Evolutionary conservation across 2,329 filamentous ascomycete genomes (phyloP).

Genomic region (Colletotrichum lindemuthianum): DNA sequence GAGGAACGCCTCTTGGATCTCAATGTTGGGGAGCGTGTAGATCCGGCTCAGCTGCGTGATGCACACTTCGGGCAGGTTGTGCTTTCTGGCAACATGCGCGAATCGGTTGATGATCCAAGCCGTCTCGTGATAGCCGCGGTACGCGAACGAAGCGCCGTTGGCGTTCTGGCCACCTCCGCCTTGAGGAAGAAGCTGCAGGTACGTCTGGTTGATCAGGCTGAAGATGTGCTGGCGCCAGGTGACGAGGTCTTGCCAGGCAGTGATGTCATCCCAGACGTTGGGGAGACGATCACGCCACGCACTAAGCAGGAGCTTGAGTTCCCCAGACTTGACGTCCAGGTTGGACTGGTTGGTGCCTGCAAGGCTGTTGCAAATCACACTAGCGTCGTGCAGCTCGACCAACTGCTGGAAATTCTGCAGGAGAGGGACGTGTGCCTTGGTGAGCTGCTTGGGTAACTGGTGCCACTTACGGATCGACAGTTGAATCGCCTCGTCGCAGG

Average conservation of each 20-base stretch:
- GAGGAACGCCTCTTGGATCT: constrained; percentile 98
- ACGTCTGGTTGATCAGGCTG: constrained; percentile 93
- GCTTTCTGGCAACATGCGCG: constrained; percentile 96
- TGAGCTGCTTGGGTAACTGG: constrained; percentile 92
- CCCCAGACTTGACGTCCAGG: constrained; percentile 92
- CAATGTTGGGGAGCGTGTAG: constrained; percentile 98
- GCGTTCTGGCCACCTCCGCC: constrained; percentile 76
- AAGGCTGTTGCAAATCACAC: constrained; percentile 93
- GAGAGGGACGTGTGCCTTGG: constrained; percentile 93
- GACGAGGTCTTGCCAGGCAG: constrained; percentile 98
- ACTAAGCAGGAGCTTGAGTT: constrained; percentile 91
- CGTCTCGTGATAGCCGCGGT: constrained; percentile 97
- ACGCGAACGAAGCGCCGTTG: constrained; percentile 92
- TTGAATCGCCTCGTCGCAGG: constrained; percentile 97
- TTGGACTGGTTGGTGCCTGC: constrained; percentile 85
- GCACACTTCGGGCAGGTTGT: constrained; percentile 95
- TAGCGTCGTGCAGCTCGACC: constrained; percentile 96
- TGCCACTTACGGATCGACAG: constrained; percentile 98
- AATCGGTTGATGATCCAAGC: constrained; percentile 99
- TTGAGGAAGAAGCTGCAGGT: constrained; percentile 83
- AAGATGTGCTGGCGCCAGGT: constrained; percentile 99
- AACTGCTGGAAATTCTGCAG: constrained; percentile 98
- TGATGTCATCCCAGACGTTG: constrained; percentile 99
- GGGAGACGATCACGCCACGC: constrained; percentile 96
- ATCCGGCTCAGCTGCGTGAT: constrained; percentile 97